Conservation (phyloP, 108 stramenopile genomes). For the Conticribra weissflogii region DNA sequence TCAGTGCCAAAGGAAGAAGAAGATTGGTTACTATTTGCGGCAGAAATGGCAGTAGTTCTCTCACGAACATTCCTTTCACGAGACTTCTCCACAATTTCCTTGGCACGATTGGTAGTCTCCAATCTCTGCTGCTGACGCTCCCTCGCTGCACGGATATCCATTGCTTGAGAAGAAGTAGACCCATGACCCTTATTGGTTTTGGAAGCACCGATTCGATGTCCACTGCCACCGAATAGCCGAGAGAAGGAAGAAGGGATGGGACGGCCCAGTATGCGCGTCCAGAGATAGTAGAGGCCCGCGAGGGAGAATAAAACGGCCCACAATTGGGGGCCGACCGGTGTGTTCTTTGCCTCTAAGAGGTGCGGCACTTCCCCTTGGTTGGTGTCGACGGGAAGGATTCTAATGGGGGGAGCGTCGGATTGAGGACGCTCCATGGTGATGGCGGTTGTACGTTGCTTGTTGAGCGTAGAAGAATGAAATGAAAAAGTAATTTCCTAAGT, state of each 20-base stretch:
- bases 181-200: constrained; percentile 20
- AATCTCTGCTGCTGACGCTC: constrained; percentile 34
- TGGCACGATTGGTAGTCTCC: constrained; percentile 12
- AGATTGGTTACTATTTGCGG: background rate
- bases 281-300: constrained; percentile 32
- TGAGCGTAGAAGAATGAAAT: too few species aligned
- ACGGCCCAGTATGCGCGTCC: constrained; percentile 35
- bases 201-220: constrained; percentile 22
- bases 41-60: background rate
- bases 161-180: background rate
- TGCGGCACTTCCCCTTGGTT: background rate
- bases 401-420: background rate
- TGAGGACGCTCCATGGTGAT: constrained; percentile 1
- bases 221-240: background rate
- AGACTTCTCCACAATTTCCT: constrained; percentile 10
- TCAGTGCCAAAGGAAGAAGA: too few species aligned
- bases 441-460: too few species aligned
- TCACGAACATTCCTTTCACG: constrained; percentile 4
- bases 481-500: too few species aligned
- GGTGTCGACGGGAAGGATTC: constrained; percentile 1
- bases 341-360: background rate
- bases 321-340: constrained; percentile 36
- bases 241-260: constrained; percentile 19
- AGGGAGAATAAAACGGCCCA: constrained; percentile 34
- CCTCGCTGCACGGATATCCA: constrained; percentile 27